These are phyloP conservation scores for Scheffersomyces ergatensis DNA, from an alignment of 805 yeast species.

Conservation along the genomic window DNA sequence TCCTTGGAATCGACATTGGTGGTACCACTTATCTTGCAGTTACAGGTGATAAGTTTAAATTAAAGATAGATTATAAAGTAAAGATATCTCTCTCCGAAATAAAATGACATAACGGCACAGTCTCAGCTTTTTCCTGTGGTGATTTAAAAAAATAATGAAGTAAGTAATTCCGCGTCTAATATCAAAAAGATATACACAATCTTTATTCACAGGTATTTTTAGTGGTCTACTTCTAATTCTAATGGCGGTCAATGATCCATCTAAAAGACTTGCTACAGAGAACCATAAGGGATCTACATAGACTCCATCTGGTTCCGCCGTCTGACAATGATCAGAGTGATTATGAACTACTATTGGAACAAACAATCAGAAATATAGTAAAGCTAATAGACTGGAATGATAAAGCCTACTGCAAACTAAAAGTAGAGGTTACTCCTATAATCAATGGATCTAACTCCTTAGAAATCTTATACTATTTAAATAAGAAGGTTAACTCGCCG, in stretches of 20 bases:
- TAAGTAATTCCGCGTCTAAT: no score
- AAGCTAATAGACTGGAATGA: slow-evolving; percentile 14
- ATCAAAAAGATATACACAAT: no score
- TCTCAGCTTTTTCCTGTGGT: no score
- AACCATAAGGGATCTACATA: slow-evolving; percentile 15
- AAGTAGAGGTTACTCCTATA: slow-evolving; percentile 4
- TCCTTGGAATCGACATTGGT: neutral
- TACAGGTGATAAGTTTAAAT: no score
- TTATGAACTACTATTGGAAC: slow-evolving; percentile 12
- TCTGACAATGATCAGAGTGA: slow-evolving; percentile 1
- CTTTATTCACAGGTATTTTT: no score
- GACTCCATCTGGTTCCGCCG: slow-evolving; percentile 9
- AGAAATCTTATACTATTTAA: slow-evolving; percentile 7
- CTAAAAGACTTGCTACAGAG: slow-evolving; percentile 15
- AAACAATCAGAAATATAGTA: slow-evolving; percentile 11
- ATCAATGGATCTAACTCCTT: slow-evolving; percentile 5
- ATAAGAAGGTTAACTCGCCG: neutral
- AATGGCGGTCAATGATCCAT: slow-evolving; percentile 2
- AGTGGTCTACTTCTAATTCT: no score
- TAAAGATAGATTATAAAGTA: no score
- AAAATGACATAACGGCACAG: no score
- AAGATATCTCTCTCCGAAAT: no score
- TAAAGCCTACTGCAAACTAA: slow-evolving; percentile 9
- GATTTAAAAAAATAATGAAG: no score
- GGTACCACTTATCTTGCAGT: neutral